A percentile compares a stretch with the other conserved stretches of the same genome.
phyloP scores from a whole-genome alignment of 768 basidiomycete genomes.

The Mycena polygramma region DNA sequence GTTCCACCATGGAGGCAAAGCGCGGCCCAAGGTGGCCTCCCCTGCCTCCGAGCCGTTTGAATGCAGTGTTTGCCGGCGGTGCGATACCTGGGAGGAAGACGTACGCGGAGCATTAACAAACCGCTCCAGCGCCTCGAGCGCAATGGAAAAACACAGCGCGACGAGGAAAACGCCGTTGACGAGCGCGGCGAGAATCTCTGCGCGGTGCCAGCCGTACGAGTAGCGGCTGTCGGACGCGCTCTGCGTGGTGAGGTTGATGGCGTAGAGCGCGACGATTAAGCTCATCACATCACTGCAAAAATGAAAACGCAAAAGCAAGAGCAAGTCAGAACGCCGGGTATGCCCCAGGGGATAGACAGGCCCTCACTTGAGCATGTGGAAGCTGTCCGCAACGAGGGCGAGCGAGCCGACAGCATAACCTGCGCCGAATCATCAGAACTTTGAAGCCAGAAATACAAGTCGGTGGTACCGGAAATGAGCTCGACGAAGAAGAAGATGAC shows the following conservation, averaged over 20 bases:
- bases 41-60: too few relatives aligned
- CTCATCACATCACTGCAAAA: slow-evolving; percentile 95
- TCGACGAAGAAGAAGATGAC: slow-evolving; percentile 89
- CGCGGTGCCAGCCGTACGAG: slow-evolving; percentile 99
- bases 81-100: slow-evolving; percentile 26
- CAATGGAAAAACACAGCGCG: slow-evolving; percentile 96
- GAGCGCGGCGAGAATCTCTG: slow-evolving; percentile 95
- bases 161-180: slow-evolving; percentile 97
- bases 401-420: slow-evolving; percentile 97
- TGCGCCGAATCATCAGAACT: slow-evolving; percentile 42
- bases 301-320: slow-evolving; percentile 32
- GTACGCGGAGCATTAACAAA: slow-evolving; percentile 89
- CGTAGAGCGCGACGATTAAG: slow-evolving; percentile 94
- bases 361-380: slow-evolving; percentile 97
- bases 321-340: slow-evolving; percentile 22
- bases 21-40: too few relatives aligned
- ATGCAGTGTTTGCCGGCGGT: too few relatives aligned
- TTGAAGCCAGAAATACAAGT: too few relatives aligned
- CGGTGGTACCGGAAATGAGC: slow-evolving; percentile 73
- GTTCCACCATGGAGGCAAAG: too few relatives aligned
- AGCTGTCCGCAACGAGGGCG: slow-evolving; percentile 95
- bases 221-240: slow-evolving; percentile 78
- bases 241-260: slow-evolving; percentile 86
- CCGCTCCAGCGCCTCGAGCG: slow-evolving; percentile 90
- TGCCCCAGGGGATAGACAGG: slow-evolving; percentile 25